These are phyloP conservation scores for Fusarium subglutinans DNA, from an alignment of 2,329 filamentous ascomycete species.

Conservation along the genomic window DNA sequence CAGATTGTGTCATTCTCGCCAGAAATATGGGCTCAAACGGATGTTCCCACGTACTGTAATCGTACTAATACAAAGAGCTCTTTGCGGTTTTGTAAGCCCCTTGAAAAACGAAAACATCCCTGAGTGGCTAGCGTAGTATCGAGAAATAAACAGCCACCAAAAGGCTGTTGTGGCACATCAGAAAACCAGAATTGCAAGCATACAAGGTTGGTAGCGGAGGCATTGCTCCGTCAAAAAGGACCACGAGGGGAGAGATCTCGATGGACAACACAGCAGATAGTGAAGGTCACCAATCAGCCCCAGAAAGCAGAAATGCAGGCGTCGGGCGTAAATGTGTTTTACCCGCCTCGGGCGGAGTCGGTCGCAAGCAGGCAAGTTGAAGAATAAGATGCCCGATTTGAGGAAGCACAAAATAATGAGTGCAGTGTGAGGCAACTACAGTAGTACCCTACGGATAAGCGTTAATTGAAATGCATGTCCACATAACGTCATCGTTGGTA, in stretches of 20 bases:
- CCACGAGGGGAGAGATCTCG: conserved; percentile 32
- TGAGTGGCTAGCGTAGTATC: neutral
- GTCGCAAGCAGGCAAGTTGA: neutral
- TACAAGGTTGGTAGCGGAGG: conserved; percentile 7
- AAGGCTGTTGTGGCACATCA: conserved; percentile 7
- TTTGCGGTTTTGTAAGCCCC: neutral
- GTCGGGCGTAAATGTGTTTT: neutral
- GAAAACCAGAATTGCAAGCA: conserved; percentile 12
- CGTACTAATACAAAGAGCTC: neutral
- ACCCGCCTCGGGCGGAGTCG: neutral
- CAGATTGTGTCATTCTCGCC: neutral
- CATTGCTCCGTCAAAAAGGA: conserved; percentile 22
- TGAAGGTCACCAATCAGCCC: conserved; percentile 8
- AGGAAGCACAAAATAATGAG: neutral
- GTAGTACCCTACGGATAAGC: neutral
- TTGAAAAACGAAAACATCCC: neutral
- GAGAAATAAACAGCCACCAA: neutral
- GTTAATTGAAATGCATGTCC: neutral
- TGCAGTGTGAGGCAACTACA: conserved; percentile 1
- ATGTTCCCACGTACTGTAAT: neutral
- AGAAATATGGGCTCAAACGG: conserved; percentile 7
- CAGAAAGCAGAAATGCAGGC: conserved; percentile 1
- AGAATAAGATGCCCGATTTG: neutral
- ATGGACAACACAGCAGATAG: conserved; percentile 12
- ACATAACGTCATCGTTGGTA: neutral